Evolutionary conservation across 306 rosid species (phyloP), one percentile per base, ranked within the genome.

Genomic region (Cicer yamashitae): DNA sequence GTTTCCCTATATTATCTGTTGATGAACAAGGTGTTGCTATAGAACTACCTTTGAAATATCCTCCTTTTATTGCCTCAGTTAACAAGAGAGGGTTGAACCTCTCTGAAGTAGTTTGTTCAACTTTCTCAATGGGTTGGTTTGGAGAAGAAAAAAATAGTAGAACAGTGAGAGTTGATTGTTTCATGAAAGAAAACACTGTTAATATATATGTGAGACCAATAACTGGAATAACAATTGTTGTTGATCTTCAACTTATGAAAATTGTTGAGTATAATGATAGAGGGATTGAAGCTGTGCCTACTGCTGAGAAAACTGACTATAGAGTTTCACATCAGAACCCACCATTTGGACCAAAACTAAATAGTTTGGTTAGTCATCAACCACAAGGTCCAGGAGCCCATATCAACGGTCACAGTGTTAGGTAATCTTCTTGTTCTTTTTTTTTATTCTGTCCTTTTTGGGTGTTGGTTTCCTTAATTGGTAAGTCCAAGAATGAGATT

Each of bases 81-180:
- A 51, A 76, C 8, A 84, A 76, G 74, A 80, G 87, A 71, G 87
- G 87, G 6, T 51, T 80, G 45, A 84, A 84, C 47, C 39, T 84
- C 37, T 84, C 84, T 7, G 87, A 80, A n/a, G 84, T 84, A 10
- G 82, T 80, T 43, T 84, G 87, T 17, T 71, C 87, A 8, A 0
- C 8, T 8, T 84, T 84, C 61, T 43, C 79, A 1, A 1, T 67
- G n/a, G 87, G 87, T 1, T 80, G 87, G 87, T 79, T 50, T n/a
- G 87, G 82, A 7, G 87, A 83, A 59, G 17, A 14, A 1, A 51
- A 58, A 10, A 76, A 60, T 34, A 59, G 0, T 0, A 77, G 82
- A 48, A 59, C 69, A 0, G 22, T 80, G 73, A 80, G 82, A 3
- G 25, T 84, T 0, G 87, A 84, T 25, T 84, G 87, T 52, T 84